Percentiles rank a stretch among this genome's conserved stretches.
Evolutionary conservation across 371 early-diverging fungal genomes (phyloP).

Genomic region (Mycotypha africana): DNA sequence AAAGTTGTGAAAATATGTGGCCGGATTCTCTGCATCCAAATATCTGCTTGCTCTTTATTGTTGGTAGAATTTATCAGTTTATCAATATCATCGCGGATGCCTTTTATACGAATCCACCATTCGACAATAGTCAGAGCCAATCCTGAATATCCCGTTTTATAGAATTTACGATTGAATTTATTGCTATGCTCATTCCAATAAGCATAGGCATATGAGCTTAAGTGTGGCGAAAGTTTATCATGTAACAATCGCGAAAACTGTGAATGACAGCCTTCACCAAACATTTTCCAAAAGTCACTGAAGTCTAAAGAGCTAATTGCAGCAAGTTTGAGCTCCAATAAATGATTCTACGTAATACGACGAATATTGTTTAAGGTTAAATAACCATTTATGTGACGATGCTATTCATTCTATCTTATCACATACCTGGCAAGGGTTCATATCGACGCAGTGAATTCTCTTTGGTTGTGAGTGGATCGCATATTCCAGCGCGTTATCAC

Average conservation of each 20-base stretch:
- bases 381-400: neutral
- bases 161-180: constrained; percentile 61
- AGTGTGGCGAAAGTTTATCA: constrained; percentile 63
- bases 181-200: constrained; percentile 70
- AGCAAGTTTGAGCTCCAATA: constrained; percentile 80
- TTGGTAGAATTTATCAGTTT: constrained; percentile 52
- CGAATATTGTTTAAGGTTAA: neutral
- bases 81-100: constrained; percentile 53
- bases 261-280: constrained; percentile 69
- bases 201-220: constrained; percentile 72
- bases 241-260: constrained; percentile 60
- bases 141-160: constrained; percentile 84
- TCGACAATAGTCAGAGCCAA: constrained; percentile 68
- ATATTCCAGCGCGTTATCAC: constrained; percentile 84
- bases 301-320: constrained; percentile 56
- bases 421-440: constrained; percentile 85
- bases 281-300: constrained; percentile 74
- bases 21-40: constrained; percentile 65
- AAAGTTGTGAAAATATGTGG: constrained; percentile 61
- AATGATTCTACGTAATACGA: constrained; percentile 52
- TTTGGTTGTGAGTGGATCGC: constrained; percentile 64
- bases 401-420: too few relatives aligned
- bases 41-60: constrained; percentile 54
- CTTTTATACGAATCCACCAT: constrained; percentile 57
- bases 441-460: constrained; percentile 77